These are phyloP conservation scores for Yamadazyma membranifaciens DNA, from an alignment of 1,139 yeast genomes.

Conservation along the genomic window DNA sequence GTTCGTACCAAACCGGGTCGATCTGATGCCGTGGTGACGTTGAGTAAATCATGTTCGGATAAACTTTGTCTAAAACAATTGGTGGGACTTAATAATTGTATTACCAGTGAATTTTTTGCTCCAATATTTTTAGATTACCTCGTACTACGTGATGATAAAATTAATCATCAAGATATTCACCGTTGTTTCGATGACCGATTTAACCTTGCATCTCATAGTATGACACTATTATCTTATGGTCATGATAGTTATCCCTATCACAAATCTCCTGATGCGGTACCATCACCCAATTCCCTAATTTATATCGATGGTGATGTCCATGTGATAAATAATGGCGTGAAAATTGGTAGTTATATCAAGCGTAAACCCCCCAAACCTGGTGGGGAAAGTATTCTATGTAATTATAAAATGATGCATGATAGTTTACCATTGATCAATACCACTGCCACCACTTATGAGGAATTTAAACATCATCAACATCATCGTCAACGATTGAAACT, in stretches of 20 bases:
- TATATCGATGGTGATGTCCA: constrained; percentile 29
- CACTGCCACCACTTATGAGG: constrained; percentile 20
- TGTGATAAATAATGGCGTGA: constrained; percentile 53
- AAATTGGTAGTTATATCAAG: constrained; percentile 49
- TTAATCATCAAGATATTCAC: constrained; percentile 32
- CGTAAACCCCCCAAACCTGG: constrained; percentile 41
- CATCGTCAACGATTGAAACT: constrained; percentile 24
- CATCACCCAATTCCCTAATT: constrained; percentile 38
- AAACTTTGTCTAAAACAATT: constrained; percentile 67
- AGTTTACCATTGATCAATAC: constrained; percentile 8
- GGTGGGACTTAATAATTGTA: constrained; percentile 55
- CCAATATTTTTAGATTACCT: constrained; percentile 50
- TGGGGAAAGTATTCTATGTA: constrained; percentile 46
- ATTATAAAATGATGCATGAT: constrained; percentile 22
- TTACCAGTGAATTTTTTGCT: constrained; percentile 42
- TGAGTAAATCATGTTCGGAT: constrained; percentile 87
- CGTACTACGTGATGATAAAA: constrained; percentile 46
- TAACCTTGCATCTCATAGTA: constrained; percentile 15
- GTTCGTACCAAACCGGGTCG: constrained; percentile 94
- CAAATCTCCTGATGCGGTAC: constrained; percentile 21
- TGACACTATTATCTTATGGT: constrained; percentile 23
- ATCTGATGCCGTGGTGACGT: constrained; percentile 64
- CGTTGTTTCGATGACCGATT: constrained; percentile 52
- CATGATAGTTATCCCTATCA: constrained; percentile 25
- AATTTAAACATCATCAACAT: constrained; percentile 24